Conservation (phyloP, 495 filamentous ascomycete species). For the Parmelia sp. region DNA sequence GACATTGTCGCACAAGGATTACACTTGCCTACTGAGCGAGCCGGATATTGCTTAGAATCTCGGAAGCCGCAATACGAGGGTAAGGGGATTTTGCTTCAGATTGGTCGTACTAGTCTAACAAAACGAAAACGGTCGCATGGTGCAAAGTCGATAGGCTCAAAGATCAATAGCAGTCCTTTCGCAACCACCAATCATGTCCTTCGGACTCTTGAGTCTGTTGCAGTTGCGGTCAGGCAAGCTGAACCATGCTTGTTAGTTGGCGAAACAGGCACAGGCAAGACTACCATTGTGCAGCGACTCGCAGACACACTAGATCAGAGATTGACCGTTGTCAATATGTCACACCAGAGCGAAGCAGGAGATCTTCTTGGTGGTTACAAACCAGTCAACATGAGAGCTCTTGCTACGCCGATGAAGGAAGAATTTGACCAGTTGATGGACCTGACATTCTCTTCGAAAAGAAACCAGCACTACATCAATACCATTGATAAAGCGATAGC, state of each 20-base stretch:
- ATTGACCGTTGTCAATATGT: conserved; percentile 85
- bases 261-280: conserved; percentile 98
- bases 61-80: conserved; percentile 61
- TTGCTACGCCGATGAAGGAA: conserved; percentile 85
- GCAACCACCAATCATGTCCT: conserved; percentile 67
- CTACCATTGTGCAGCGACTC: conserved; percentile 87
- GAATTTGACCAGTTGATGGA: conserved; percentile 87
- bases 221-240: conserved; percentile 68
- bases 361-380: conserved; percentile 95
- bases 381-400: conserved; percentile 79
- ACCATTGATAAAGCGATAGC: conserved; percentile 70
- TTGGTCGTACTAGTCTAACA: conserved; percentile 60
- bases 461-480: conserved; percentile 80
- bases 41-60: conserved; percentile 59
- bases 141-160: conserved; percentile 22
- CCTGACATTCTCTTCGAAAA: conserved; percentile 73
- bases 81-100: conserved; percentile 48
- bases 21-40: conserved; percentile 72
- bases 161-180: conserved; percentile 42
- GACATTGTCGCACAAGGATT: conserved; percentile 72
- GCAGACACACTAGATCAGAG: conserved; percentile 74
- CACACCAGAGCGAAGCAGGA: conserved; percentile 92
- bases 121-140: conserved; percentile 36
- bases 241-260: conserved; percentile 92
- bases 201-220: conserved; percentile 74